Evolutionary conservation across 2,329 filamentous ascomycete species (phyloP).

Genomic region (Chrysoporthe puriensis): DNA sequence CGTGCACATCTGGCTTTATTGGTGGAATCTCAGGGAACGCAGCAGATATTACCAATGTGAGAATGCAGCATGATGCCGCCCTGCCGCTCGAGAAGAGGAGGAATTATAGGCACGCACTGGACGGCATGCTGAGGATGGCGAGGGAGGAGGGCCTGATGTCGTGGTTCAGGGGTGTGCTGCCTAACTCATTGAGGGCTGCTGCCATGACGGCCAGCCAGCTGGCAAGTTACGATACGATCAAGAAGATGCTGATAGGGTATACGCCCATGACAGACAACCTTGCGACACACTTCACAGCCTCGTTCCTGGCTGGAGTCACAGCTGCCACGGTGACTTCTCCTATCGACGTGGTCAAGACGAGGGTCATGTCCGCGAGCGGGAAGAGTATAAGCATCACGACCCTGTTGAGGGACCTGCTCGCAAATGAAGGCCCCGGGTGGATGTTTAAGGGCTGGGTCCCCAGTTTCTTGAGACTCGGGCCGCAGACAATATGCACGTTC

Average conservation of each 20-base stretch:
- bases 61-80: constrained; percentile 93
- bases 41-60: constrained; percentile 94
- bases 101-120: constrained; percentile 87
- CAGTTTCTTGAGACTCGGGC: constrained; percentile 67
- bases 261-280: constrained; percentile 71
- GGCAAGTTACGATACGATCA: constrained; percentile 84
- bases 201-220: constrained; percentile 87
- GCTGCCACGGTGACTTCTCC: constrained; percentile 85
- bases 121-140: constrained; percentile 87
- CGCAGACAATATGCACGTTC: constrained; percentile 87
- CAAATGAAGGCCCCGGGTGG: constrained; percentile 74
- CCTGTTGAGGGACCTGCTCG: constrained; percentile 69
- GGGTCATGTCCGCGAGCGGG: constrained; percentile 73
- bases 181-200: constrained; percentile 79
- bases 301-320: constrained; percentile 77
- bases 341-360: constrained; percentile 87
- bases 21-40: constrained; percentile 92
- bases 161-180: constrained; percentile 84
- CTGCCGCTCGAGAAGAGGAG: constrained; percentile 74
- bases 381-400: constrained; percentile 55
- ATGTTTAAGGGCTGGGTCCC: constrained; percentile 92
- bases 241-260: constrained; percentile 66
- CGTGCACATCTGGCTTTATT: constrained; percentile 80
- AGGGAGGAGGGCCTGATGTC: constrained; percentile 76
- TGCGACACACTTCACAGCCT: constrained; percentile 78